A percentile compares a stretch with the other conserved stretches of the same genome.
phyloP scores from a whole-genome alignment of 208 protist species.

The Trypanosoma brucei region DNA sequence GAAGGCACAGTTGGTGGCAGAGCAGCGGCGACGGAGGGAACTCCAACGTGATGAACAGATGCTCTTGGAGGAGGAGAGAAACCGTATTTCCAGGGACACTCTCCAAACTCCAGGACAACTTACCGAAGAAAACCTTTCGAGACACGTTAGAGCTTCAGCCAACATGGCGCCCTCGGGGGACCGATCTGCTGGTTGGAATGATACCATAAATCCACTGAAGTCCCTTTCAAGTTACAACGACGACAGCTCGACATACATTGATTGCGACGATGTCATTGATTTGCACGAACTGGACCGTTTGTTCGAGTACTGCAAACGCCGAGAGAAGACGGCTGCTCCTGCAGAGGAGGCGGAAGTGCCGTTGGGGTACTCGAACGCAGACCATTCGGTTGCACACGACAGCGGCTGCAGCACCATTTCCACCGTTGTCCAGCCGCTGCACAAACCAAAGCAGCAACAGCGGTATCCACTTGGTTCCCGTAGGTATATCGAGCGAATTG shows the following conservation, averaged over 20 bases:
- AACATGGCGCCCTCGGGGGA: not conserved
- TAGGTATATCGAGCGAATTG: slow-evolving; percentile 40
- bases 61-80: not conserved
- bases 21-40: not conserved
- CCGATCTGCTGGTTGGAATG: not conserved
- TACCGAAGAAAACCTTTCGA: not conserved
- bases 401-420: not conserved
- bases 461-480: not conserved
- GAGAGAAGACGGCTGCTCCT: not conserved
- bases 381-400: not conserved
- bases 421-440: not conserved
- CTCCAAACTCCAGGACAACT: not conserved
- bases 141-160: not conserved
- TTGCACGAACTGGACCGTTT: not conserved
- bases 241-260: not conserved
- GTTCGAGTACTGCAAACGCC: not conserved
- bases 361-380: not conserved
- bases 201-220: not conserved
- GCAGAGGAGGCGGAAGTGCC: not conserved
- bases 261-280: not conserved
- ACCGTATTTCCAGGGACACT: not conserved
- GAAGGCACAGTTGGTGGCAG: not conserved
- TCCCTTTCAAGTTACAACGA: not conserved
- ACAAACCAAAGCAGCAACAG: not conserved
- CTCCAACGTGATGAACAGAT: not conserved